A percentile compares a stretch with the other conserved stretches of the same genome.
These are phyloP conservation scores for Aspergillus ellipticus DNA, from an alignment of 495 filamentous ascomycete genomes.

Conservation along the genomic window DNA sequence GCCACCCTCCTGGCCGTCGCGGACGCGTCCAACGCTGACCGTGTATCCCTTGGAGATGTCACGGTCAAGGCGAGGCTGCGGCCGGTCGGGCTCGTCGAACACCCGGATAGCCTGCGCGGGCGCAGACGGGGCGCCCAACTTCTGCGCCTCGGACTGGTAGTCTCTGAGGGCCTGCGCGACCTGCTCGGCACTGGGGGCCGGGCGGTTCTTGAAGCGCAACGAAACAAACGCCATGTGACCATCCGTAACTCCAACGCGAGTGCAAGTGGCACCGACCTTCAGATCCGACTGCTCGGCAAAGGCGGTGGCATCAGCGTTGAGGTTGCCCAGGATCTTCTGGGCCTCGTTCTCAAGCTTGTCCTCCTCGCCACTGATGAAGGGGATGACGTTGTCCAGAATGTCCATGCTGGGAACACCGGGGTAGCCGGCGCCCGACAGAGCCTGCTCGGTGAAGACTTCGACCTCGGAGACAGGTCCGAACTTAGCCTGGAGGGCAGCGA, in stretches of 20 bases:
- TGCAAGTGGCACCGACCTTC: slow-evolving; percentile 74
- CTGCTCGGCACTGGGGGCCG: slow-evolving; percentile 56
- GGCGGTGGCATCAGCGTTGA: slow-evolving; percentile 62
- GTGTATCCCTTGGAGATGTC: slow-evolving; percentile 73
- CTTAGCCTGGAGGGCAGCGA: slow-evolving; percentile 72
- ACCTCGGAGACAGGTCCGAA: slow-evolving; percentile 73
- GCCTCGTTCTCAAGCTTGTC: slow-evolving; percentile 85
- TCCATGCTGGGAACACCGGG: slow-evolving; percentile 76
- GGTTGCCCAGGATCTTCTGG: slow-evolving; percentile 72
- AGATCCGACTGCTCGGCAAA: slow-evolving; percentile 62
- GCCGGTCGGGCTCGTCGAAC: slow-evolving; percentile 74
- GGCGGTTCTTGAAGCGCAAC: slow-evolving; percentile 61
- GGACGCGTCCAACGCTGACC: slow-evolving; percentile 73
- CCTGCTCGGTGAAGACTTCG: slow-evolving; percentile 83
- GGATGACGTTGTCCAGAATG: slow-evolving; percentile 78
- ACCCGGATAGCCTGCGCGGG: slow-evolving; percentile 70
- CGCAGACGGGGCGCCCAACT: slow-evolving; percentile 71
- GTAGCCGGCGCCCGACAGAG: slow-evolving; percentile 83
- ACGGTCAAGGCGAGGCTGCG: slow-evolving; percentile 81
- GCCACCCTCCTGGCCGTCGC: slow-evolving; percentile 65
- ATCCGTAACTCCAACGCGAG: slow-evolving; percentile 77
- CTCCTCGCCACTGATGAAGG: slow-evolving; percentile 83
- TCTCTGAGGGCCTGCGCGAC: slow-evolving; percentile 66
- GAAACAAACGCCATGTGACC: slow-evolving; percentile 83
- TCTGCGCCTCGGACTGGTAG: slow-evolving; percentile 73